Percentiles rank a stretch among this genome's conserved stretches.
Evolutionary conservation across 1,284 basidiomycete species (phyloP).

Genomic region (Cutaneotrichosporon cutaneum): DNA sequence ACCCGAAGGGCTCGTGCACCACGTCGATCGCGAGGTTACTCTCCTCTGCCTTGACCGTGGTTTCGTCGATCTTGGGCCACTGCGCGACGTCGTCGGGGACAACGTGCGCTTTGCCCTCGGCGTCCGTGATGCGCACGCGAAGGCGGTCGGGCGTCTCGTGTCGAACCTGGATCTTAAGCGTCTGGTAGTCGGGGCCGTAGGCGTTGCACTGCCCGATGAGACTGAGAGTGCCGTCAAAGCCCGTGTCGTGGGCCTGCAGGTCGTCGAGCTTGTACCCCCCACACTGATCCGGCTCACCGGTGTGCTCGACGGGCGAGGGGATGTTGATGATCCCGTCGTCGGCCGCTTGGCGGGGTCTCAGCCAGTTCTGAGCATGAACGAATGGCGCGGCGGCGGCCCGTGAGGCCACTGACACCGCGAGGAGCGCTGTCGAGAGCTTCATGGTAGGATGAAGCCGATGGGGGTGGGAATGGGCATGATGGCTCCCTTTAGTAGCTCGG

Average conservation of each 20-base stretch:
- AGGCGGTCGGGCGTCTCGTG: conserved; percentile 52
- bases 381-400: not conserved
- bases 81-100: conserved; percentile 66
- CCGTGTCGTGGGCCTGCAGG: conserved; percentile 11
- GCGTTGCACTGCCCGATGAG: conserved; percentile 61
- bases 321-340: conserved; percentile 25
- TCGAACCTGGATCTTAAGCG: conserved; percentile 59
- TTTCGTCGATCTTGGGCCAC: conserved; percentile 55
- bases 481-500: not conserved
- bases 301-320: conserved; percentile 31
- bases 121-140: conserved; percentile 69
- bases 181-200: conserved; percentile 65
- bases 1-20: conserved; percentile 65
- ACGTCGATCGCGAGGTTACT: conserved; percentile 62
- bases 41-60: conserved; percentile 54
- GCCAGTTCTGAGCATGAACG: not conserved
- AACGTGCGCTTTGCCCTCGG: conserved; percentile 61
- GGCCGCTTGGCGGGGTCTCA: not conserved
- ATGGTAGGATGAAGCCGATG: not conserved
- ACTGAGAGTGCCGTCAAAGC: conserved; percentile 29
- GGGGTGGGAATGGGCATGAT: not conserved
- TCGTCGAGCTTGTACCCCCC: conserved; percentile 31
- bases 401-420: not conserved
- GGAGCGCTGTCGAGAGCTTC: not conserved
- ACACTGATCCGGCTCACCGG: conserved; percentile 29